Percentiles rank a stretch among this genome's conserved stretches.
These are phyloP conservation scores for Xylariaceae sp. DNA, from an alignment of 2,329 filamentous ascomycete genomes.

Conservation along the genomic window DNA sequence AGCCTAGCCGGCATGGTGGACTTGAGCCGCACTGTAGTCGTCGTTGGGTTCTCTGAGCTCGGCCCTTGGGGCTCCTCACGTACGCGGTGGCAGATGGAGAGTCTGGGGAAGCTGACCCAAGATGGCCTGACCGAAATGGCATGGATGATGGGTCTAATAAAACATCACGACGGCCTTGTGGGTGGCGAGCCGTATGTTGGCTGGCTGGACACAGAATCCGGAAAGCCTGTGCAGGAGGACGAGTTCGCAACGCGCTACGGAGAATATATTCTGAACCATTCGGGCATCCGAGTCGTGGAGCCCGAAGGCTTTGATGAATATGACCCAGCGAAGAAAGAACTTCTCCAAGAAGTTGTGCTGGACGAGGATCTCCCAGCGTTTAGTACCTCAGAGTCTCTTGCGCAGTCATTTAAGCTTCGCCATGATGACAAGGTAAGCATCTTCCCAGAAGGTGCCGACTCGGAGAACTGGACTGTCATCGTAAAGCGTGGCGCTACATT, in stretches of 20 bases:
- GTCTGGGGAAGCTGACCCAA: conserved; percentile 91
- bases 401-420: conserved; percentile 94
- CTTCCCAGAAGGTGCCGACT: conserved; percentile 85
- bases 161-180: conserved; percentile 95
- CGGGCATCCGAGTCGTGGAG: conserved; percentile 96
- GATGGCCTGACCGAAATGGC: conserved; percentile 99
- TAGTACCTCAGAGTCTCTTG: conserved; percentile 94
- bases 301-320: conserved; percentile 96
- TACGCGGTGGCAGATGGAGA: conserved; percentile 99
- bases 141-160: conserved; percentile 99
- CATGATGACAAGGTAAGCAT: conserved; percentile 97
- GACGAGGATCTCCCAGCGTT: conserved; percentile 97
- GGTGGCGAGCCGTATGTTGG: conserved; percentile 97
- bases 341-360: conserved; percentile 96
- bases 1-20: conserved; percentile 97
- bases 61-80: conserved; percentile 98
- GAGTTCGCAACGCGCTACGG: conserved; percentile 97
- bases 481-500: conserved; percentile 94
- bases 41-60: conserved; percentile 94
- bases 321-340: conserved; percentile 96
- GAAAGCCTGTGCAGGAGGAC: conserved; percentile 95
- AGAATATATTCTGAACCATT: conserved; percentile 92
- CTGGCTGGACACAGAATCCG: conserved; percentile 93
- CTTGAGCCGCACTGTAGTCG: conserved; percentile 94
- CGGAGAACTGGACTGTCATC: conserved; percentile 90